A percentile compares a stretch with the other conserved stretches of the same genome.
These are phyloP conservation scores for Tremellales sp. DNA, from an alignment of 1,284 basidiomycete genomes.

Conservation along the genomic window DNA sequence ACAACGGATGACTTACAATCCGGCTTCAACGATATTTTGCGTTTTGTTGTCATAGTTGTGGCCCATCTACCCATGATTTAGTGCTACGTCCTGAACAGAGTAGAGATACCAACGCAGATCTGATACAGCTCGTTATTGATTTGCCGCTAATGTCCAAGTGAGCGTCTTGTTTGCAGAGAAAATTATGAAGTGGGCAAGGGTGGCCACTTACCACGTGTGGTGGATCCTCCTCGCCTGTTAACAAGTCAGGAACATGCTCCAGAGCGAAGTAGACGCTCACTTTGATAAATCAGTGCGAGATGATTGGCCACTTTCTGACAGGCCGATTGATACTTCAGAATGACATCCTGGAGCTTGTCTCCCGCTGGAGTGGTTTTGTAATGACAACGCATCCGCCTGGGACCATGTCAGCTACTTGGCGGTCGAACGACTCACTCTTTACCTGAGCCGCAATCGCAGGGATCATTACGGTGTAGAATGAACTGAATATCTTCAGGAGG, in stretches of 20 bases:
- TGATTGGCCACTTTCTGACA: conserved; percentile 47
- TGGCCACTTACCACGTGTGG: conserved; percentile 20
- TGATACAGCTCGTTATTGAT: conserved; percentile 33
- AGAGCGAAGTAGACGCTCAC: conserved; percentile 17
- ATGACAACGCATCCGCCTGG: conserved; percentile 26
- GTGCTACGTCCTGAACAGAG: not conserved
- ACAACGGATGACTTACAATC: conserved; percentile 22
- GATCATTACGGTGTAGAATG: conserved; percentile 47
- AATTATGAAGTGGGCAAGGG: not conserved
- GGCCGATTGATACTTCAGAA: conserved; percentile 41
- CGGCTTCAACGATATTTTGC: conserved; percentile 27
- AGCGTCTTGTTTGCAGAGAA: too few relatives aligned
- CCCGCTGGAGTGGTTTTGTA: conserved; percentile 26
- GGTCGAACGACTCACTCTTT: conserved; percentile 16
- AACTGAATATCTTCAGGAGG: conserved; percentile 43
- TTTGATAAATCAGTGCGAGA: conserved; percentile 40
- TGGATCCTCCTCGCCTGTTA: conserved; percentile 30
- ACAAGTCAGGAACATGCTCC: not conserved
- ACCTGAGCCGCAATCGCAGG: conserved; percentile 45
- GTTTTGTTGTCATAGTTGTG: conserved; percentile 22
- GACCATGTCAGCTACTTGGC: conserved; percentile 11
- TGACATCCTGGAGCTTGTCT: conserved; percentile 20
- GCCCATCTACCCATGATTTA: conserved; percentile 21
- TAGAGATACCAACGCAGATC: conserved; percentile 35
- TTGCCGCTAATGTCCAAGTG: conserved; percentile 17